Evolutionary conservation across 768 basidiomycete genomes (phyloP).

Genomic region (Multifurca ochricompacta): DNA sequence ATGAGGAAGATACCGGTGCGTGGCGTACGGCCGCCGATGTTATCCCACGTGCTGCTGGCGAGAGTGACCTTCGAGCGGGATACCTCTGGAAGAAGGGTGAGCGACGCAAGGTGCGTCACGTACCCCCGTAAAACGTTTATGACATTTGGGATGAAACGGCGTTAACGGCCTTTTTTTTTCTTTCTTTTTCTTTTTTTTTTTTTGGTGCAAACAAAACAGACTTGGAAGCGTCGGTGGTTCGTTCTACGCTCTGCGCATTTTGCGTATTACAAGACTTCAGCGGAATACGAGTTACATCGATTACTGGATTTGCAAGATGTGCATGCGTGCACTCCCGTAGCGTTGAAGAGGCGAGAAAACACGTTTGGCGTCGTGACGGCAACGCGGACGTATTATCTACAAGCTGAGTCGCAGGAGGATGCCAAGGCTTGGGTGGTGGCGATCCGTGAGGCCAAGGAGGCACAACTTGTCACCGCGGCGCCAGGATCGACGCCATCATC

Average conservation of each 20-base stretch:
- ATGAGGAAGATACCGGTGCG: slow-evolving; percentile 69
- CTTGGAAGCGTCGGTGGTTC: slow-evolving; percentile 99
- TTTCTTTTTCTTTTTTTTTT: not conserved
- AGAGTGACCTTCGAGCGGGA: slow-evolving; percentile 78
- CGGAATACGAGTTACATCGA: slow-evolving; percentile 88
- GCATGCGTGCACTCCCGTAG: slow-evolving; percentile 81
- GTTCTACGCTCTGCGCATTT: slow-evolving; percentile 87
- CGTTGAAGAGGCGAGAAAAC: slow-evolving; percentile 82
- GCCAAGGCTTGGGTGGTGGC: slow-evolving; percentile 77
- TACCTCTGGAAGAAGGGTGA: slow-evolving; percentile 99
- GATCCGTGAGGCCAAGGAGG: slow-evolving; percentile 68
- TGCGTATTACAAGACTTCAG: slow-evolving; percentile 93
- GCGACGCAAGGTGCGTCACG: slow-evolving; percentile 72
- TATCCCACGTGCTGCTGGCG: slow-evolving; percentile 43
- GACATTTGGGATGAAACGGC: not conserved
- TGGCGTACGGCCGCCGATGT: slow-evolving; percentile 55
- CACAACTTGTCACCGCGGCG: slow-evolving; percentile 38
- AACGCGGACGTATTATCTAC: slow-evolving; percentile 84
- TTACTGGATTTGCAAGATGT: slow-evolving; percentile 83
- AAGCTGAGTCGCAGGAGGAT: slow-evolving; percentile 64
- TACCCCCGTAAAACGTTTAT: not conserved
- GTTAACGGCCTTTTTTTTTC: not conserved
- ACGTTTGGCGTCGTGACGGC: slow-evolving; percentile 91
- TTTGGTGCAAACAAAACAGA: slow-evolving; percentile 38
- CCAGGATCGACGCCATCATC: slow-evolving; percentile 23